Evolutionary conservation across 129 eudicot species (phyloP).

Genomic region (Lactuca saligna): DNA sequence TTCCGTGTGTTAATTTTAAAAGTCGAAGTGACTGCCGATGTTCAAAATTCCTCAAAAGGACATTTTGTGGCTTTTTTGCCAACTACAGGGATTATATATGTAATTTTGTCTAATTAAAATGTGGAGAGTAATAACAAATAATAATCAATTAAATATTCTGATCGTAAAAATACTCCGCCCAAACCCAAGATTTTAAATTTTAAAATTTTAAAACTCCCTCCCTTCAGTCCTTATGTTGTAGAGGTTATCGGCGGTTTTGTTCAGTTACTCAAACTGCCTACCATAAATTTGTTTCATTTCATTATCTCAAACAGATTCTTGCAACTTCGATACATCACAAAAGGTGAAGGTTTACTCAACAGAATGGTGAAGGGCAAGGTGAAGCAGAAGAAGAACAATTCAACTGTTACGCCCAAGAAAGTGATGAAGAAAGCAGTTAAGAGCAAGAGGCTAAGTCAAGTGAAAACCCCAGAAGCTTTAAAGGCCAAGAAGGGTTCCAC

Average conservation of each 20-base stretch:
- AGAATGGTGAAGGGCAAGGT: background rate
- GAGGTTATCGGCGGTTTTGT: too few relatives aligned
- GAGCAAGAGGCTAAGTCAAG: background rate
- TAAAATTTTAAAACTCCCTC: background rate
- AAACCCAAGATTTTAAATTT: background rate
- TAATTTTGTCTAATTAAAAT: too few relatives aligned
- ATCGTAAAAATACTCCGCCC: conserved; percentile 29
- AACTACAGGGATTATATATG: too few relatives aligned
- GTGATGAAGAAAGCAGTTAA: background rate
- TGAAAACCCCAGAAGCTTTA: background rate
- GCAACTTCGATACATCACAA: background rate
- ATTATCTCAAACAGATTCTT: too few relatives aligned
- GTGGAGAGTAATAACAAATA: too few relatives aligned
- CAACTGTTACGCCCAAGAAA: background rate
- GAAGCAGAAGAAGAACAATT: background rate
- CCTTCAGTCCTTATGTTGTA: background rate
- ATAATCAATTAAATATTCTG: conserved; percentile 23
- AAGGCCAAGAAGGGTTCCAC: background rate
- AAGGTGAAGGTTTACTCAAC: background rate
- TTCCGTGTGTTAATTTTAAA: too few relatives aligned
- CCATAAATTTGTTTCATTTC: background rate
- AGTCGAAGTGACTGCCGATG: too few relatives aligned
- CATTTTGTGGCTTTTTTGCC: too few relatives aligned
- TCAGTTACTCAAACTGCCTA: background rate
- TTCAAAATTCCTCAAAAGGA: too few relatives aligned